Percentiles rank a stretch among this genome's conserved stretches.
Evolutionary conservation across 169 alveolate genomes (phyloP).

Genomic region (Babesia sp.): DNA sequence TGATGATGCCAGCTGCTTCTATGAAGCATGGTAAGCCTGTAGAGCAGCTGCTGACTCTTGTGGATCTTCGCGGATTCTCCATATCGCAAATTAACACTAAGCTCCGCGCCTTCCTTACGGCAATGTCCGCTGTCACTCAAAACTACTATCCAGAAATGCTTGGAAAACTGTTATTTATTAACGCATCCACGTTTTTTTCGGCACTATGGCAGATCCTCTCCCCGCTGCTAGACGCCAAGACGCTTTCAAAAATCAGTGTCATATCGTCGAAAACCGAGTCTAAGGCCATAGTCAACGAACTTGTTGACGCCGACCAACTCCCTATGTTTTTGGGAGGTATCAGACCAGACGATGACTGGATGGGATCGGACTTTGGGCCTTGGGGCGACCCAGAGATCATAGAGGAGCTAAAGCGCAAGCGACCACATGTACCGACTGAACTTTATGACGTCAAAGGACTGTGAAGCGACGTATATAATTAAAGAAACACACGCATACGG

Average conservation of each 20-base stretch:
- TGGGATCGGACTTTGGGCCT: conserved; percentile 51
- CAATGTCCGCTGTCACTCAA: conserved; percentile 81
- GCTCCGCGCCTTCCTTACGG: conserved; percentile 63
- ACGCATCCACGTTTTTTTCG: conserved; percentile 88
- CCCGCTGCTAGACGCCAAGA: conserved; percentile 86
- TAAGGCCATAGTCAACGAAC: conserved; percentile 42
- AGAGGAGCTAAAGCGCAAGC: conserved; percentile 30
- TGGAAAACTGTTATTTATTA: conserved; percentile 86
- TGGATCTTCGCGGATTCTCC: conserved; percentile 72
- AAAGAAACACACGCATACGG: background rate
- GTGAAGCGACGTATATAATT: background rate
- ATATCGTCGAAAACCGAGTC: conserved; percentile 76
- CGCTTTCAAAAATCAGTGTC: conserved; percentile 86
- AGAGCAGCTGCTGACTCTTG: conserved; percentile 69
- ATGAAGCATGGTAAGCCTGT: conserved; percentile 30
- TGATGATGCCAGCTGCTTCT: conserved; percentile 56
- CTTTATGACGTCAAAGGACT: conserved; percentile 38
- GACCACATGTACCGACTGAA: conserved; percentile 53
- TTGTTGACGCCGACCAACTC: conserved; percentile 73
- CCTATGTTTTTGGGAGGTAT: conserved; percentile 77
- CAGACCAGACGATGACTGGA: conserved; percentile 62
- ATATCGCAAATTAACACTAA: conserved; percentile 68
- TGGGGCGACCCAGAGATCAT: conserved; percentile 61
- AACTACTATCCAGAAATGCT: conserved; percentile 91
- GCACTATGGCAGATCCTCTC: conserved; percentile 87